Evolutionary conservation across 2,329 filamentous ascomycete species (phyloP), one percentile per base, ranked within the genome.

Genomic region (Trichophyton equinum): DNA sequence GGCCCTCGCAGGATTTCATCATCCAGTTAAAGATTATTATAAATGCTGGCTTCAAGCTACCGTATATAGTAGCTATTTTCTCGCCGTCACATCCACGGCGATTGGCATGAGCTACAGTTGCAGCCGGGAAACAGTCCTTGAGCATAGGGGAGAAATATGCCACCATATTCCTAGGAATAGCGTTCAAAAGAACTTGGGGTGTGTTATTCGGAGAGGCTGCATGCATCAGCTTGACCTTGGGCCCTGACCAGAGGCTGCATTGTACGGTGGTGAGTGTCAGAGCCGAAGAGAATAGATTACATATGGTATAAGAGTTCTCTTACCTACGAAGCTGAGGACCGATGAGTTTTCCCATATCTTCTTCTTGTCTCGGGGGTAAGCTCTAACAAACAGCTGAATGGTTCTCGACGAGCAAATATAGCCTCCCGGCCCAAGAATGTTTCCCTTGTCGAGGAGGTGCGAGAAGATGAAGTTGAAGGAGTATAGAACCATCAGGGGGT

Each of bases 21-120:
- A 65, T 65, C 62, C 64, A 65, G 15, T 59, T 44, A 15, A 64
- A 61, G n/a, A 64, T 59, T 11, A 47, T 38, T 27, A 49, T 30
- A 42, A 57, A 60, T 2, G 64, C 64, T 7, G 18, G 51, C 11
- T 33, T 53, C 25, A 64, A 42, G 25, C 62, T 56, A 46, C 62
- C 64, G 46, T 60, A 62, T 20, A 65, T 42, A n/a, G 58, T 64
- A 25, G 62, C 61, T 36, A 42, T 25, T 18, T 33, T 57, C 25
- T 42, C 40, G 4, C 64, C 62, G 44, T 65, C 62, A 22, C 64
- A 63, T 20, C 62, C 64, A 18, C 46, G 55, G 44, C 62, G 62
- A 42, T 60, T 60, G 2, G 61, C 64, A 18, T 60, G 47, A 11
- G 20, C 11, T 6, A 46, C 36, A 56, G 9, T 51, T 22, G n/a